Percentiles rank a stretch among this genome's conserved stretches.
Evolutionary conservation across 2,329 filamentous ascomycete genomes (phyloP).

Genomic region (Pestalotiopsis sp.): DNA sequence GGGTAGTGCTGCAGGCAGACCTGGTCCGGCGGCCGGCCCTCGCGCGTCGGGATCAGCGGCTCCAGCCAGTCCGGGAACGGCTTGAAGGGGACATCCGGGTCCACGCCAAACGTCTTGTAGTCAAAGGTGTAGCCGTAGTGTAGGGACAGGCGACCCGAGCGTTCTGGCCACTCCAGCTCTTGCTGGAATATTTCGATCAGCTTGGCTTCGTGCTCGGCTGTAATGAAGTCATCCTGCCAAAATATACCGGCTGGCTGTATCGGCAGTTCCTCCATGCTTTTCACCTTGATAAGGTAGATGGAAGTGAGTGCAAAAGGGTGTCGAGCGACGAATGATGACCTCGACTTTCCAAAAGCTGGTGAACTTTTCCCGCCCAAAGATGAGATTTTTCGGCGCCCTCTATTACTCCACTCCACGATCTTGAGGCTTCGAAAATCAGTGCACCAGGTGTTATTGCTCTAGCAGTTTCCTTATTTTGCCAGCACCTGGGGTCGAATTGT

Average conservation of each 20-base stretch:
- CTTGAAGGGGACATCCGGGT: conserved; percentile 50
- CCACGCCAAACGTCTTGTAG: conserved; percentile 61
- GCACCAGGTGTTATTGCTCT: no score
- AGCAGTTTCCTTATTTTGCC: no score
- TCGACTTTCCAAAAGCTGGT: background rate
- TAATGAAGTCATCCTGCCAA: conserved; percentile 52
- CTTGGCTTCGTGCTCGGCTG: conserved; percentile 43
- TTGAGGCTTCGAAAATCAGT: background rate
- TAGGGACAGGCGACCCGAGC: conserved; percentile 49
- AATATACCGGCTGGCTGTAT: conserved; percentile 40
- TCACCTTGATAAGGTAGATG: background rate
- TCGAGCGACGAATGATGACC: background rate
- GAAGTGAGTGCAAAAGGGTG: background rate
- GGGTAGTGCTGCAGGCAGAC: conserved; percentile 59
- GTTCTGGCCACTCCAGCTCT: conserved; percentile 49
- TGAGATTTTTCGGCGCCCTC: background rate
- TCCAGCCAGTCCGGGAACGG: conserved; percentile 54
- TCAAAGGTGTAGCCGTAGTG: conserved; percentile 62
- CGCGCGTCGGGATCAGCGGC: conserved; percentile 48
- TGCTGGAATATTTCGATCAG: conserved; percentile 48
- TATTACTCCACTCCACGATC: background rate
- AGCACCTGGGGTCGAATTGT: no score
- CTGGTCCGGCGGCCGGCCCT: conserved; percentile 53
- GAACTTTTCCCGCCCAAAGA: background rate
- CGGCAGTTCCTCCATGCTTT: conserved; percentile 26